Base-by-base conservation (phyloP, 306 rosid genomes). In the Rubus parviflorus region DNA sequence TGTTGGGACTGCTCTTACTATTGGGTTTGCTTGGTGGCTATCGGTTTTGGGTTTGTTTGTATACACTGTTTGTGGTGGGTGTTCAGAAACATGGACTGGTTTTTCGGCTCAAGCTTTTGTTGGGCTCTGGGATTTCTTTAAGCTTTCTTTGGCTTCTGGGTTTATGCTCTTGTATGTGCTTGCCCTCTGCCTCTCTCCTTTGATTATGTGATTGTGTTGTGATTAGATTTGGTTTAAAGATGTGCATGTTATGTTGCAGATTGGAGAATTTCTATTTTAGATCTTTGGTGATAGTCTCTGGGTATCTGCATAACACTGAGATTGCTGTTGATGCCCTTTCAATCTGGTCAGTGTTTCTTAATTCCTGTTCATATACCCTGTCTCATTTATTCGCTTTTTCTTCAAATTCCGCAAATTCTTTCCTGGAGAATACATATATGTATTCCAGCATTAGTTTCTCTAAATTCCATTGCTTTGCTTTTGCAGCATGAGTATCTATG, bases 261-360 rank as follows among this genome's bases (percentile, higher is more conserved):
- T 79, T 92, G 67, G 97, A 92, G 89, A 92, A 92, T 37, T 61
- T 88, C 76, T 92, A 92, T 60, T 89, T 82, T 79, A 84, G 91
- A 48, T 19, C 81, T 63, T 72, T 92, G 88, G 80, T 89, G 73
- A 65, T 85, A 63, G 80, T 88, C 66, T 88, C 93, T 38, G 94
- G 91, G 3, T 85, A 60, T 84, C 81, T 88, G 81, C 74, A 84
- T 40, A 83, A 84, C 74, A 43, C 86, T 75, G 85, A 86, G 74
- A 67, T 82, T 68, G 87, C 89, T 2, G 84, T 92, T 25, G 93
- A 88, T 82, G 91, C 93, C 57, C 90, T 86, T 75, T 92, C 97
- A 1, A 86, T 92, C 65, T 92, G 91, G 93, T 86, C 70, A 41
- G 70, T 74, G 68, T 58, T 76, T 13, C 52, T 20, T 43, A 6